Evolutionary conservation across 2,329 filamentous ascomycete species (phyloP).

Genomic region (Lasiodiplodia sp.): DNA sequence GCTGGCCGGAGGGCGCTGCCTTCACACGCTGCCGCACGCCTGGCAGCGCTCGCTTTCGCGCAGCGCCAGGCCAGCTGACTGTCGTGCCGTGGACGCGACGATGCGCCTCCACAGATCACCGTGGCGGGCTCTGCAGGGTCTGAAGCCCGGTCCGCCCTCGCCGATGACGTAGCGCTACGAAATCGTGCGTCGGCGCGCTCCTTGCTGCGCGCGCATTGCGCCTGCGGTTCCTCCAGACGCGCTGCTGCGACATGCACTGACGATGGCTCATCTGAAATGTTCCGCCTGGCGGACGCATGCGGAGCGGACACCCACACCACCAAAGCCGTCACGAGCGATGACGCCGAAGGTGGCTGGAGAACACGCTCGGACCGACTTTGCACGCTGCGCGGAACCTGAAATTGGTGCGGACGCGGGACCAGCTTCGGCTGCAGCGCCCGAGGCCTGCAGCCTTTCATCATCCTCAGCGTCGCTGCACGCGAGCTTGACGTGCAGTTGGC

Average conservation of each 20-base stretch:
- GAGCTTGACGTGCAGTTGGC: constrained; percentile 15
- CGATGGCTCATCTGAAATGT: constrained; percentile 18
- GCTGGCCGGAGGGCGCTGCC: constrained; percentile 1
- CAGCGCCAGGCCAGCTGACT: constrained; percentile 12
- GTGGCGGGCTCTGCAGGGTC: constrained; percentile 20
- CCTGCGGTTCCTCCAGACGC: constrained; percentile 19
- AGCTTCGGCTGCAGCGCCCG: neutral
- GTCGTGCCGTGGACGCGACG: constrained; percentile 14
- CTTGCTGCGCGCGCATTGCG: constrained; percentile 25
- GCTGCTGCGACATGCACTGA: constrained; percentile 20
- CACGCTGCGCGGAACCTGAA: neutral
- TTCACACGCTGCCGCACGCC: neutral
- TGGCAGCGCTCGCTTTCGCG: neutral
- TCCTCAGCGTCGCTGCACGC: constrained; percentile 2
- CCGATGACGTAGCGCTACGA: constrained; percentile 21
- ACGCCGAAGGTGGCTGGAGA: constrained; percentile 17
- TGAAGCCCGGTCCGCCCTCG: constrained; percentile 19
- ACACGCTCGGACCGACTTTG: constrained; percentile 22
- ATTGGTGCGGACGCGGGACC: constrained; percentile 4
- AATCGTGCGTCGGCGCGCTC: constrained; percentile 23
- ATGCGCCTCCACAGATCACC: constrained; percentile 26
- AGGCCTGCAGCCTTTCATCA: constrained; percentile 24
- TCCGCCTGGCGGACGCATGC: constrained; percentile 15
- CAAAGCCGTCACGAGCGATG: constrained; percentile 1
- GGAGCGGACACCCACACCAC: neutral